These are phyloP conservation scores for Spiraea crenata DNA, from an alignment of 331 rosid species.

Conservation along the genomic window DNA sequence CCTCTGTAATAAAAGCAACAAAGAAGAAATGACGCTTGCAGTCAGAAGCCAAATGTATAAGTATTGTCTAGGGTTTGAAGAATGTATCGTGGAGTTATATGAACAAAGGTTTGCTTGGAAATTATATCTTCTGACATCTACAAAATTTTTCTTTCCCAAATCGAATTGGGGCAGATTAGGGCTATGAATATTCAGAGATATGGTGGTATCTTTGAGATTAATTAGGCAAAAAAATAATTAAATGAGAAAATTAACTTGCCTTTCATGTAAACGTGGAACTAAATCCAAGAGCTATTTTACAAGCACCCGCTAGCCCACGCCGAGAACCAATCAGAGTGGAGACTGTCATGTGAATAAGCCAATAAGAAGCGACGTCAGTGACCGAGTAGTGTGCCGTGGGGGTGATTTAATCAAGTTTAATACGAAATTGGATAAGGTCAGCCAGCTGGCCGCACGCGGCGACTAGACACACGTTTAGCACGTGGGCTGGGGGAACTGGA, in stretches of 20 bases:
- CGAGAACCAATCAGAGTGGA: neutral
- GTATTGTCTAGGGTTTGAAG: neutral
- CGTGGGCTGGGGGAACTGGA: constrained; percentile 26
- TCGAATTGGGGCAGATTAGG: neutral
- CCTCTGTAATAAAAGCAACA: constrained; percentile 1
- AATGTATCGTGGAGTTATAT: neutral
- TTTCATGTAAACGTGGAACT: constrained; percentile 2
- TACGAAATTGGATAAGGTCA: constrained; percentile 59
- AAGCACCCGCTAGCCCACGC: neutral
- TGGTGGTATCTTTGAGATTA: neutral
- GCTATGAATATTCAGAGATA: neutral
- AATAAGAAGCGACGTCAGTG: neutral
- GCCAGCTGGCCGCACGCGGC: constrained; percentile 54
- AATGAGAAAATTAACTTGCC: neutral
- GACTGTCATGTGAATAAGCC: neutral
- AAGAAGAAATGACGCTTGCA: neutral
- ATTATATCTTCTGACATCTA: neutral
- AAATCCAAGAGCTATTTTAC: neutral
- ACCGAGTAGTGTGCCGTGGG: accelerated
- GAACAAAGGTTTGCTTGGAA: neutral
- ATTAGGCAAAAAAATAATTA: neutral
- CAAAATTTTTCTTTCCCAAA: constrained; percentile 10
- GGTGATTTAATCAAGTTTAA: constrained; percentile 24
- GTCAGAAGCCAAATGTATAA: neutral
- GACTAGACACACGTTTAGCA: constrained; percentile 47